phyloP scores from a whole-genome alignment of 78 protist species.

The Anaeramoeba flamelloides region DNA sequence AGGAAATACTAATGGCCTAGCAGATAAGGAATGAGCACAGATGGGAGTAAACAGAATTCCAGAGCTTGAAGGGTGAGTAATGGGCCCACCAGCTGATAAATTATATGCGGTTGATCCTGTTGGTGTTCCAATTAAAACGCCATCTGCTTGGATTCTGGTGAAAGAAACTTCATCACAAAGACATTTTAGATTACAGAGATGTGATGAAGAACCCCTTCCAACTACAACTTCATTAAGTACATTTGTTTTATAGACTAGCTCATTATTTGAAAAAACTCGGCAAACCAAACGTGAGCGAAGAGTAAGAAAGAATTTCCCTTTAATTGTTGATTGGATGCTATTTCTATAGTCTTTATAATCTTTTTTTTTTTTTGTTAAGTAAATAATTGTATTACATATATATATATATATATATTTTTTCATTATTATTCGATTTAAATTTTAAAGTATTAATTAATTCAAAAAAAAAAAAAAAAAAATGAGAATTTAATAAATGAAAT shows the following conservation, averaged over 20 bases:
- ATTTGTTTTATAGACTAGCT: not conserved
- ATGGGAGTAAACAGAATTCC: not conserved
- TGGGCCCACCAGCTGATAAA: not conserved
- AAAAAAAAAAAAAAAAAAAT: too few relatives aligned
- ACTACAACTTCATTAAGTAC: not conserved
- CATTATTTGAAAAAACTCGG: not conserved
- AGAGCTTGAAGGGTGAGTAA: not conserved
- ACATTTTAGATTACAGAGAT: not conserved
- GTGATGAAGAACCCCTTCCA: not conserved
- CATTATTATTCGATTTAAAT: too few relatives aligned
- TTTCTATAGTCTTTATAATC: not conserved
- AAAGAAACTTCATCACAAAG: not conserved
- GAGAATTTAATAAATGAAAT: too few relatives aligned
- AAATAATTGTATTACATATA: too few relatives aligned
- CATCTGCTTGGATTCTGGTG: constrained; percentile 1
- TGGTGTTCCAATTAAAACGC: not conserved
- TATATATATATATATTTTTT: too few relatives aligned
- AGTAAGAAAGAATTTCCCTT: not conserved
- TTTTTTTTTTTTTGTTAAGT: too few relatives aligned
- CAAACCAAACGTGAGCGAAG: not conserved
- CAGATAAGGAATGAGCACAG: not conserved
- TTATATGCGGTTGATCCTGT: not conserved
- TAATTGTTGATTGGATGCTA: not conserved
- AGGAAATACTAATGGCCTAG: not conserved
- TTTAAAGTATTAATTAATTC: too few relatives aligned